Percentiles rank a stretch among this genome's conserved stretches.
These are phyloP conservation scores for Rostrohypoxylon terebratum DNA, from an alignment of 495 filamentous ascomycete species.

Conservation along the genomic window DNA sequence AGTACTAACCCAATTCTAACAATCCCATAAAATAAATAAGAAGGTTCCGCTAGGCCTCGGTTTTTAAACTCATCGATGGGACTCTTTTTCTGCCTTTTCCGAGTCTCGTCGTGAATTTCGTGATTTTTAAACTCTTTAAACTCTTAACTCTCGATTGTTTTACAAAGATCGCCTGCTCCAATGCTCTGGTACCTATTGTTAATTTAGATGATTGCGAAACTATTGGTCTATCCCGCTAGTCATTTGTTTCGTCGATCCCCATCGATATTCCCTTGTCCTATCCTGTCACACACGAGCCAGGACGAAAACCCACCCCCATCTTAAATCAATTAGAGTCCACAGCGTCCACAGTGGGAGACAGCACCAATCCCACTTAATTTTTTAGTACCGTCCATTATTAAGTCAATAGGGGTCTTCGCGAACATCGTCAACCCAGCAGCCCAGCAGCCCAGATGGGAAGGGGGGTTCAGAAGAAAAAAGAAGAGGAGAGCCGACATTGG, in stretches of 20 bases:
- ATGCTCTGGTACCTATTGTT: slow-evolving; percentile 20
- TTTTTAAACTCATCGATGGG: slow-evolving; percentile 27
- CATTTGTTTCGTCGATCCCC: slow-evolving; percentile 35
- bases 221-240: slow-evolving; percentile 21
- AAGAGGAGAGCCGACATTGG: slow-evolving; percentile 15
- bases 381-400: slow-evolving; percentile 38
- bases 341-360: slow-evolving; percentile 35
- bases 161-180: slow-evolving; percentile 9
- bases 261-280: slow-evolving; percentile 33
- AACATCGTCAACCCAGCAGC: slow-evolving; percentile 23
- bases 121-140: not conserved
- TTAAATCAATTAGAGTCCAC: slow-evolving; percentile 41
- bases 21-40: slow-evolving; percentile 24
- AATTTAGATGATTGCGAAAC: slow-evolving; percentile 23
- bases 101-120: slow-evolving; percentile 15
- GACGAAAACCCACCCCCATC: slow-evolving; percentile 35
- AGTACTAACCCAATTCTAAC: slow-evolving; percentile 28
- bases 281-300: slow-evolving; percentile 40
- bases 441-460: slow-evolving; percentile 19
- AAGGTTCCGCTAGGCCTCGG: slow-evolving; percentile 35
- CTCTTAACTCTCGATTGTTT: not conserved
- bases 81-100: slow-evolving; percentile 21
- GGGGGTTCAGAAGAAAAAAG: slow-evolving; percentile 19
- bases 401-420: slow-evolving; percentile 37
- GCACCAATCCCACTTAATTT: slow-evolving; percentile 28